phyloP scores from a whole-genome alignment of 179 eudicot genomes.

The Beta macrorhiza region DNA sequence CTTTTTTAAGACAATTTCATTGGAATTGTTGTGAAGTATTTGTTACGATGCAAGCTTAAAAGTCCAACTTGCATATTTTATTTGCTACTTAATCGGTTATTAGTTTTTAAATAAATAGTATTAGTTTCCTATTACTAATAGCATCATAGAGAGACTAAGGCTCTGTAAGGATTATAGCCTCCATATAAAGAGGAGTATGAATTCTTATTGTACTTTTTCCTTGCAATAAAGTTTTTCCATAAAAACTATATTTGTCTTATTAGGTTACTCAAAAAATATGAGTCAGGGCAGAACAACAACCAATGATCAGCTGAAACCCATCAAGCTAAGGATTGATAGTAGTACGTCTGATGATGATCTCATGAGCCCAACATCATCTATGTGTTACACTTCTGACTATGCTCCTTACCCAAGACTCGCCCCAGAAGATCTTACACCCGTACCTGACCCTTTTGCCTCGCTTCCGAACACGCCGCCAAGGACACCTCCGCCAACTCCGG shows the following conservation, averaged over 20 bases:
- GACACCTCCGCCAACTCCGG: slow-evolving; percentile 26
- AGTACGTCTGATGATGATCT: neutral
- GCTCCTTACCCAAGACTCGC: slow-evolving; percentile 8
- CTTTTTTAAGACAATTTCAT: neutral
- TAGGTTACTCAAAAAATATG: neutral
- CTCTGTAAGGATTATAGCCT: too few relatives aligned
- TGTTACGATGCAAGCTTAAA: too few relatives aligned
- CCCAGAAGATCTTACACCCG: slow-evolving; percentile 14
- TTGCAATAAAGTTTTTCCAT: too few relatives aligned
- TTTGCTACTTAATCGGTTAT: too few relatives aligned
- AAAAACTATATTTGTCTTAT: neutral
- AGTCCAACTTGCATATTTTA: too few relatives aligned
- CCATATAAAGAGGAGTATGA: too few relatives aligned
- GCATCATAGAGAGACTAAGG: too few relatives aligned
- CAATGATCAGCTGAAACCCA: slow-evolving; percentile 13
- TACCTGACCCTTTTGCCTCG: neutral
- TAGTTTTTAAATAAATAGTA: too few relatives aligned
- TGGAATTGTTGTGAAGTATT: too few relatives aligned
- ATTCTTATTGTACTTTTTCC: too few relatives aligned
- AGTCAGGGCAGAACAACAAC: too few relatives aligned
- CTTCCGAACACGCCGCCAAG: slow-evolving; percentile 11
- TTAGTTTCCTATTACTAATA: too few relatives aligned
- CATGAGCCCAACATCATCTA: neutral
- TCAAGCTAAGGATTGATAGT: slow-evolving; percentile 9
- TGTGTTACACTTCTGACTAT: slow-evolving; percentile 9